Evolutionary conservation across 441 rosid species (phyloP), one percentile per base, ranked within the genome.

Genomic region (Erodium texanum): DNA sequence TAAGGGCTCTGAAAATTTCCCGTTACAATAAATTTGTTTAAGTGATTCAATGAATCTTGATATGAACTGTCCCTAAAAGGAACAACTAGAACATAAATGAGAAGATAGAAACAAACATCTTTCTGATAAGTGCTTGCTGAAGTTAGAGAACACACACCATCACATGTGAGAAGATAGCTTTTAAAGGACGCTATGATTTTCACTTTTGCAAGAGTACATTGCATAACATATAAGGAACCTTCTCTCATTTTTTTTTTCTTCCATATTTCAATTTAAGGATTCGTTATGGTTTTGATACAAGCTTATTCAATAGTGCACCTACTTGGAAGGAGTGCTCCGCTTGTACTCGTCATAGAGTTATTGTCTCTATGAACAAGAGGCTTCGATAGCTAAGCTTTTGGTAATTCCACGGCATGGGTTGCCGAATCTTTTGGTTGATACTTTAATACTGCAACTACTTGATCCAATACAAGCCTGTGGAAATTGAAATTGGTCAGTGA

Each of bases 321-420:
- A 29, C 45, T 7, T 36, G 43, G 52, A 19, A 22, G 5, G 23
- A 36, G 23, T 24, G 20, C 20, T 16, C 14, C 34, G 7, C 14
- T 69, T 23, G 3, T 36, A 52, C 58, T 74, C 80, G 63, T 32
- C 27, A 38, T 45, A 48, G 48, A 62, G 66, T 34, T 64, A 69
- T 41, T 70, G 34, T 36, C 41, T 64, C 79, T 69, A 89, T 66
- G 84, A 67, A 80, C 97, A 94, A 20, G 88, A 83, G 74, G 88
- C 99, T 84, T 91, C 97, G 9, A 89, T 88, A 22, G 99, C 99
- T 81, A 94, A 78, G 79, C 91, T 89, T 79, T 87, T 94, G 3
- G 56, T 48, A 10, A 81, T 83, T 65, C 96, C 96, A 50, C 62
- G 79, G 73, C 97, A 94, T 27, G 96, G 96, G 24, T 94, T 87